Evolutionary conservation across 192 early-diverging fungal genomes (phyloP), one percentile per base, ranked within the genome.

Genomic region (Rhizophagus clarus): DNA sequence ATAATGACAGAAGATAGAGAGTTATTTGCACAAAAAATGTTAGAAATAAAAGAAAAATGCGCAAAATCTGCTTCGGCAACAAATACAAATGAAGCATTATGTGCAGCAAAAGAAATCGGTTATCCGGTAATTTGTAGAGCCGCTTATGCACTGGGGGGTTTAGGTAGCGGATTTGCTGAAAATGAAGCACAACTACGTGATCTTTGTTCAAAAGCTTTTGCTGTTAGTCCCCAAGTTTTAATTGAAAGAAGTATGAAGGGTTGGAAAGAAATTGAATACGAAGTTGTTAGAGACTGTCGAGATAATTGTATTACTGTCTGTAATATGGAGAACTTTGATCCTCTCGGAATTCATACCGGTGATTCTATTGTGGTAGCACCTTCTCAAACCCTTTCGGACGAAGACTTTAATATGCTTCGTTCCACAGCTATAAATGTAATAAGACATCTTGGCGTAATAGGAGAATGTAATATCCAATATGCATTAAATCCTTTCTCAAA

Each of bases 261-360:
- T 32, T 99, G 98, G 97, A 99, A 99, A 85, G 98, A 99, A 87
- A 91, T 99, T 69, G 98, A 99, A 87, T 99, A 99, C 84, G 97
- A 99, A 83, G 97, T 99, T 45, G 96, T 99, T 32, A 94, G 98
- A 79, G 98, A 99, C 85, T 92, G 95, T 67, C 90, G 92, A 68
- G 92, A 99, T 86, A 99, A 99, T 88, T 99, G 98, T 85, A 96
- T 99, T 74, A 98, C 98, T 32, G 97, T 99, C 56, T 99, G 98
- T 86, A 99, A 99, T 90, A 99, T 98, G 97, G 97, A 99, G 85
- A 99, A 99, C 92, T 98, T 99, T 89, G 98, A 99, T 80, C 98
- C 98, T 29, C 92, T 99, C 47, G 96, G 98, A 29, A 95, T 96
- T 61, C 97, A 99, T 87, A 99, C 97, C 3, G 97, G 97, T 76